Evolutionary conservation across 1,284 basidiomycete genomes (phyloP), one percentile per base, ranked within the genome.

Genomic region (Papiliotrema nemorosa): DNA sequence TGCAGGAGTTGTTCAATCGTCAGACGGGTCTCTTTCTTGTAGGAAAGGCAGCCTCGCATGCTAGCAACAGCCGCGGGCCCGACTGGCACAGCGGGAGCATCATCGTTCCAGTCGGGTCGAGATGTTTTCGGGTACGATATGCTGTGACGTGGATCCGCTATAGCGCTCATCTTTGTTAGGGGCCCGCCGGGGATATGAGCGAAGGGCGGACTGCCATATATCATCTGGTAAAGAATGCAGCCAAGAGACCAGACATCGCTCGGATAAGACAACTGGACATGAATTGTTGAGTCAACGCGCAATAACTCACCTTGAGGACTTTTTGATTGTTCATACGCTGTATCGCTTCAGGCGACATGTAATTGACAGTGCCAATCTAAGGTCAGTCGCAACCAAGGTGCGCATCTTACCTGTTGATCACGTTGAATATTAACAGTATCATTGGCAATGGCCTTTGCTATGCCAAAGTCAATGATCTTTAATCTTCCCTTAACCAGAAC

Each of bases 171-270:
- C 64, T 80, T 80, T 20, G 76, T 61, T 13, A 75, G 45, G 2
- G 72, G 81, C 58, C 92, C 90, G 50, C 93, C 88, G 1, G 86
- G 85, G 13, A 91, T 79, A 27, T 86, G 86, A 54, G 87, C 84
- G 75, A 98, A 99, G 3, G 93, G 89, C 52, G 92, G 91, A 50
- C 82, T 82, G 35, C 92, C 92, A 53, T 91, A 87, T 33, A 97
- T 87, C 85, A 97, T 93, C 73, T 97, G 94, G 76, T 88, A 97
- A 31, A 99, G 76, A 49, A 97, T 90, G 74, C 94, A 97, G 1
- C 93, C 96, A 16, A 97, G 78, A 16, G 93, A 90, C 96, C 96
- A 99, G n/a, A 96, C 81, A 74, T 99, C 94, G 42, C 90, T 89
- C 52, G 91, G 90, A 27, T 67, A 66, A 37, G 69, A 69, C 39